phyloP scores from a whole-genome alignment of 805 yeast species.

The Candida tibetensis region DNA sequence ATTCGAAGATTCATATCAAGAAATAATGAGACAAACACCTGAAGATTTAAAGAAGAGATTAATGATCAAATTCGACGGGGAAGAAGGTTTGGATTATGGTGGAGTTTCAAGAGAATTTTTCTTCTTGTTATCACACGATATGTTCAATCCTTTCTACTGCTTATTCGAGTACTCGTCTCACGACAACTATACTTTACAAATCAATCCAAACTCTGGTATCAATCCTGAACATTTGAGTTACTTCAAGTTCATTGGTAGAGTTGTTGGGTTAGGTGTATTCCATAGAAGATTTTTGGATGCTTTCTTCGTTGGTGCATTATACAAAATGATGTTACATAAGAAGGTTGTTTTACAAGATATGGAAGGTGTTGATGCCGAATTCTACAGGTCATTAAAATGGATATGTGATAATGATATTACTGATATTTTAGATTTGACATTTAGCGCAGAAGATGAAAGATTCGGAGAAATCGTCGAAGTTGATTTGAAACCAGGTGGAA shows the following conservation, averaged over 20 bases:
- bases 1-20: slow-evolving; percentile 97
- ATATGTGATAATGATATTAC: slow-evolving; percentile 92
- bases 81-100: slow-evolving; percentile 99
- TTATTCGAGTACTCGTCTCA: slow-evolving; percentile 96
- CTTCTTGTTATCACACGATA: slow-evolving; percentile 93
- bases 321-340: slow-evolving; percentile 95
- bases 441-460: slow-evolving; percentile 86
- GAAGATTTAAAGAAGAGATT: slow-evolving; percentile 96
- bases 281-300: slow-evolving; percentile 97
- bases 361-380: slow-evolving; percentile 99
- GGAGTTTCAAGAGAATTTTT: slow-evolving; percentile 98
- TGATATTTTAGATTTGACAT: slow-evolving; percentile 76
- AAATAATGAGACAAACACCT: slow-evolving; percentile 97
- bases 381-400: slow-evolving; percentile 93
- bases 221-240: slow-evolving; percentile 98
- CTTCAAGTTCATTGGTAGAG: slow-evolving; percentile 97
- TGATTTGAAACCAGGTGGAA: slow-evolving; percentile 87
- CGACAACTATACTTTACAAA: slow-evolving; percentile 96
- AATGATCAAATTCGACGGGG: slow-evolving; percentile 98
- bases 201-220: slow-evolving; percentile 94
- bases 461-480: slow-evolving; percentile 90
- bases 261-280: slow-evolving; percentile 97
- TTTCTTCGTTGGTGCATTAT: slow-evolving; percentile 95
- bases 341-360: slow-evolving; percentile 93
- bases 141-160: slow-evolving; percentile 98